Base-by-base conservation (phyloP, 805 yeast species). In the Metschnikowia henanensis region DNA sequence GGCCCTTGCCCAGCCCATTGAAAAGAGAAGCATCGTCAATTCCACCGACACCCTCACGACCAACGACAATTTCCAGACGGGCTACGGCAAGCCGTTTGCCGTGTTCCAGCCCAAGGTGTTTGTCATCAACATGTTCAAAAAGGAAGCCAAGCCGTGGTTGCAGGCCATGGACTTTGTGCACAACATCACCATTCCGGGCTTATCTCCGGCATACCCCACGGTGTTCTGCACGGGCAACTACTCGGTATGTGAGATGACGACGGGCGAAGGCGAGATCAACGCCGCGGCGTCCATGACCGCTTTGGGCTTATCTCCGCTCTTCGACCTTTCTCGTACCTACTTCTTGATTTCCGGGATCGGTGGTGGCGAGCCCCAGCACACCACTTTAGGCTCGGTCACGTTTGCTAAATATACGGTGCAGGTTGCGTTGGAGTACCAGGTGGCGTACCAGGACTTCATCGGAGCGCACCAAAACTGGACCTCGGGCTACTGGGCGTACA, bases 221-320 rank as follows among this genome's bases (percentile, higher is more conserved):
- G 68, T 82, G 37, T 79, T 75, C 64, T 81, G 87, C 64, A 73
- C 73, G 45, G 52, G 64, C 31, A 68, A 79, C 64, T 75, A 71
- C 62, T 58, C 75, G 20, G 58, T 82, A 19, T 81, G 86, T 67
- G 80, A 79, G 55, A 56, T 80, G 40, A 79, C 83, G 37, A 77
- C 83, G n/a, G 87, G 87, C 43, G 86, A 81, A 64, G 82, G 81
- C 50, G 86, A 81, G 58, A 73, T 80, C 51, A 81, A 81, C 53
- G 87, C 87, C 29, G 86, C 87, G 13, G 49, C 80, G 23, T 67
- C 84, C 18, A 56, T 81, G 45, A 70, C 76, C 34, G 82, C 86
- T 4, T 61, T 81, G 49, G 58, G 75, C n/a, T 65, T 79, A 56
- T 69, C 70, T 45, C 79, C 84, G 29, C 52, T 68, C 41, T 81